Evolutionary conservation across 1,139 yeast species (phyloP).

Genomic region (Geotrichum carabidarum): DNA sequence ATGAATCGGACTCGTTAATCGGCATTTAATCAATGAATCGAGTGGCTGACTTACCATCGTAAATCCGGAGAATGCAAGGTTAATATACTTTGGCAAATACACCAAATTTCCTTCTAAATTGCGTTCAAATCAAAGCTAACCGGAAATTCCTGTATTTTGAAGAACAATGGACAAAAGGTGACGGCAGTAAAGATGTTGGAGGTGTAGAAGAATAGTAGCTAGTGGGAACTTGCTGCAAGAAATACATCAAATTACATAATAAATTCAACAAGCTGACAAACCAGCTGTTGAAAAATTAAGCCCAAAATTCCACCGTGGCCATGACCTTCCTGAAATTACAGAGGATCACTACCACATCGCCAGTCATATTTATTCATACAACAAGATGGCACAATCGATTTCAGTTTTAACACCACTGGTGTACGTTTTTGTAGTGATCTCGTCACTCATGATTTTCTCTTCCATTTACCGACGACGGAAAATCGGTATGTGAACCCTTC

Average conservation of each 20-base stretch:
- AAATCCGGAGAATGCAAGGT: background rate
- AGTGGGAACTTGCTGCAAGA: background rate
- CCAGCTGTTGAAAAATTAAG: background rate
- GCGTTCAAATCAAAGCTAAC: too few species aligned
- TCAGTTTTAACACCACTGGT: constrained; percentile 83
- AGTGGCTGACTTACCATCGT: constrained; percentile 1
- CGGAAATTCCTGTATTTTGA: too few species aligned
- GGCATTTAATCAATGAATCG: background rate
- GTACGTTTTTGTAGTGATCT: constrained; percentile 65
- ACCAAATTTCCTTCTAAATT: background rate
- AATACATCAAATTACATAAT: background rate
- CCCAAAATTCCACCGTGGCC: constrained; percentile 10
- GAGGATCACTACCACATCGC: background rate
- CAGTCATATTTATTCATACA: background rate
- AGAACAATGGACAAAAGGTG: too few species aligned
- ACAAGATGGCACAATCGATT: constrained; percentile 40
- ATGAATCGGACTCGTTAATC: background rate
- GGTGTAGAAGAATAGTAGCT: background rate
- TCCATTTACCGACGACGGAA: constrained; percentile 61
- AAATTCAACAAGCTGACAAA: background rate
- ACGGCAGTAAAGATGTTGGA: background rate
- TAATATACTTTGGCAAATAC: background rate
- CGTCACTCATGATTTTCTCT: constrained; percentile 72
- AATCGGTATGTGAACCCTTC: constrained; percentile 32
- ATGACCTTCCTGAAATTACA: background rate